Conservation (phyloP, 192 early-diverging fungal species). For the Backusella circina region DNA sequence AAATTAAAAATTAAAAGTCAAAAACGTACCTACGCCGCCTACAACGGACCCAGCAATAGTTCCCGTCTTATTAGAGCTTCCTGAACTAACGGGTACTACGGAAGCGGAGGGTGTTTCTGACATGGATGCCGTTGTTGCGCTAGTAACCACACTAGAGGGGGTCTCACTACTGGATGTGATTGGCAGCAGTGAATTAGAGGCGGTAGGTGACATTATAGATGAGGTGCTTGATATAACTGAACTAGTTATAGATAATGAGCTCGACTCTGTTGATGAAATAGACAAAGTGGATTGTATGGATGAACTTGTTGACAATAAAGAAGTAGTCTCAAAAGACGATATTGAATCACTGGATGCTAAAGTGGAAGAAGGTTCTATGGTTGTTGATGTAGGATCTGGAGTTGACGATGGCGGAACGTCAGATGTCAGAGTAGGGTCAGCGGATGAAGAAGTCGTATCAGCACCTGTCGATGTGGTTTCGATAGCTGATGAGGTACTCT, state of each 20-base stretch:
- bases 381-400: background rate
- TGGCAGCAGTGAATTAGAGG: background rate
- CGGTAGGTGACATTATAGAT: background rate
- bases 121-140: background rate
- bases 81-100: background rate
- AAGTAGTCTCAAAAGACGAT: background rate
- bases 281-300: background rate
- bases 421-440: background rate
- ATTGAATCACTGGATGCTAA: background rate
- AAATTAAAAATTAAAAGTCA: background rate
- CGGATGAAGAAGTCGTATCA: background rate
- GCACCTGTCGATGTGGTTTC: background rate
- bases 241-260: background rate
- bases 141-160: background rate
- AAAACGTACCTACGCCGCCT: conserved; percentile 2
- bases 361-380: background rate
- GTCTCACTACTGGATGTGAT: background rate
- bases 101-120: background rate
- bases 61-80: background rate
- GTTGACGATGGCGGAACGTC: background rate
- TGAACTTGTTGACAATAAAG: background rate
- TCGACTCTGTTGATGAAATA: background rate
- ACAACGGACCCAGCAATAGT: conserved; percentile 1
- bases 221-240: background rate
- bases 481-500: background rate